A percentile compares a stretch with the other conserved stretches of the same genome.
Evolutionary conservation across 225 moss, liverwort and hornwort genomes (phyloP).

Genomic region (Physcomitrellopsis africana): DNA sequence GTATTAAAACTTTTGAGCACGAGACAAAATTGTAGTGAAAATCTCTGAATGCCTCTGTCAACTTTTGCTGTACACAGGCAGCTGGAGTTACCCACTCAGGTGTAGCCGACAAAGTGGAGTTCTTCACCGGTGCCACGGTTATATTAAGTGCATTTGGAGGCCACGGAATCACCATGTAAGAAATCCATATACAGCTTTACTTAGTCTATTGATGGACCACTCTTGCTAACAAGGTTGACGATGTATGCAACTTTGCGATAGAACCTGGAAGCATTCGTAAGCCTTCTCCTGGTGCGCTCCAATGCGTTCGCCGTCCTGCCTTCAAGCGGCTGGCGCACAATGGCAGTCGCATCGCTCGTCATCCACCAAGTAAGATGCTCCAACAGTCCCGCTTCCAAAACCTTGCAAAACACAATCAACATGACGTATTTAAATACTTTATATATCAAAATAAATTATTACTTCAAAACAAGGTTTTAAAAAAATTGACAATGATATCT

Average conservation of each 20-base stretch:
- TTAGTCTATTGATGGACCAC: background rate
- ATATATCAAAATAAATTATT: no score
- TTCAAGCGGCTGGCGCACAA: conserved; percentile 23
- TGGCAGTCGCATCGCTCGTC: conserved; percentile 41
- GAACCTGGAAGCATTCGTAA: background rate
- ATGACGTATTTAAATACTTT: no score
- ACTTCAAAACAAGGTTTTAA: no score
- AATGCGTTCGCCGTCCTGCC: conserved; percentile 54
- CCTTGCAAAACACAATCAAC: background rate
- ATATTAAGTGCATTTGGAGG: conserved; percentile 48
- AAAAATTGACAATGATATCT: no score
- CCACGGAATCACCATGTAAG: conserved; percentile 57
- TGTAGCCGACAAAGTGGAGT: conserved; percentile 42
- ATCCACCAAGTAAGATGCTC: conserved; percentile 41
- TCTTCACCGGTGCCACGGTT: conserved; percentile 62
- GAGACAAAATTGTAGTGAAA: background rate
- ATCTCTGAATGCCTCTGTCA: background rate
- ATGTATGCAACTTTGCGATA: background rate
- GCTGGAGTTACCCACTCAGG: conserved; percentile 46
- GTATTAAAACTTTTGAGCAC: background rate
- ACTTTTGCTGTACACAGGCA: background rate
- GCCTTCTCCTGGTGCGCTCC: conserved; percentile 23
- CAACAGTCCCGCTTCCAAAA: background rate
- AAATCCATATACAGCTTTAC: background rate
- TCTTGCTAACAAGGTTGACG: background rate